Base-by-base conservation (phyloP, 2,329 filamentous ascomycete species). In the Nigrograna mackinnonii region DNA sequence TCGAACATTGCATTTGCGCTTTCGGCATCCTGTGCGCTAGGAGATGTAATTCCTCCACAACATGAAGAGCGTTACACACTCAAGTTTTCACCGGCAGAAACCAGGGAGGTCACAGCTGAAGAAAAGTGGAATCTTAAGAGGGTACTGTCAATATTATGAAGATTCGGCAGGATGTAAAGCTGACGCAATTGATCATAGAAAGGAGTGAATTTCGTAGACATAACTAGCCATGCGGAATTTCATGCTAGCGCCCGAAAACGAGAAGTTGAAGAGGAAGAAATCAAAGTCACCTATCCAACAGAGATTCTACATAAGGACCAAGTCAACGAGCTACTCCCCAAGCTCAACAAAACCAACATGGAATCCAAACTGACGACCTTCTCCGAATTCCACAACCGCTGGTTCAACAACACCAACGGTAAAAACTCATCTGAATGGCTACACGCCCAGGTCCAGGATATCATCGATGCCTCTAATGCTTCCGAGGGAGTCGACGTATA, bases 91-190 rank as follows among this genome's bases (percentile, higher is more conserved):
- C 24, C 37, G 12, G 37, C 17, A 19, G 37, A 17, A n/a, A 39
- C 37, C 14, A 16, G 20, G n/a, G 6, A 39, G 13, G 37, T 39
- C 37, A 39, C 37, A 7, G 37, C 19, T 11, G 26, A 7, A 7
- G 83, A 95, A 72, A 96, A 96, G 72, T 95, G 90, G 89, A 83
- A 85, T 66, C 74, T 96, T 54, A 11, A 12, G 11, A 28, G 14
- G 24, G 24, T 28, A 3, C 11, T 12, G 11, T 14, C 11, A 14
- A 28, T n/a, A n/a, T n/a, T n/a, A n/a, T n/a, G n/a, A n/a, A n/a
- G n/a, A n/a, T n/a, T n/a, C n/a, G n/a, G n/a, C n/a, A n/a, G n/a
- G n/a, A n/a, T n/a, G n/a, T n/a, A n/a, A n/a, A n/a, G n/a, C n/a
- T n/a, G n/a, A n/a, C n/a, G n/a, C n/a, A n/a, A n/a, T n/a, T n/a